Percentiles rank a stretch among this genome's conserved stretches.
Conservation (phyloP, 495 filamentous ascomycete genomes). For the Tetracladium setigerum region DNA sequence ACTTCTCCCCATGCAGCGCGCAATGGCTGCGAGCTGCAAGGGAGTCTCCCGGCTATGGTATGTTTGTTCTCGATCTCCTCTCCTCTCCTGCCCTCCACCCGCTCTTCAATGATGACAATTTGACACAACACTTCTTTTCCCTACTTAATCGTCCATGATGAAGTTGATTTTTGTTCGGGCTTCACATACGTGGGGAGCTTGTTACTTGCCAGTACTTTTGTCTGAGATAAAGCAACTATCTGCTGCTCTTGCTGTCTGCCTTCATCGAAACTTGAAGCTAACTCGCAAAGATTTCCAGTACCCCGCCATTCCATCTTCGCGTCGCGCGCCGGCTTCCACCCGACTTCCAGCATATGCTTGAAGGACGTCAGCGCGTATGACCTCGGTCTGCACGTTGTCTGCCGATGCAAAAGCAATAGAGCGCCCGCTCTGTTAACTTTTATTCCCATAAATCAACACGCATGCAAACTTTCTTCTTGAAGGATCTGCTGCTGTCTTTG, state of each 20-base stretch:
- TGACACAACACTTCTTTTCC: conserved; percentile 78
- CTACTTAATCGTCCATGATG: conserved; percentile 90
- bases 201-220: conserved; percentile 98
- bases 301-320: background rate
- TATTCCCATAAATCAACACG: no score
- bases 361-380: no score
- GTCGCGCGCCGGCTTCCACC: no score
- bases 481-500: no score
- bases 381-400: no score
- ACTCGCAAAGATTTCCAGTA: background rate
- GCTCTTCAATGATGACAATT: conserved; percentile 74
- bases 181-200: conserved; percentile 59
- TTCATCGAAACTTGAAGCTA: background rate
- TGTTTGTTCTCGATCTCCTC: background rate
- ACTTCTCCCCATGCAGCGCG: no score
- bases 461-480: no score
- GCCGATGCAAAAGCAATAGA: no score
- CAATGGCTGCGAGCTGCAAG: no score
- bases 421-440: no score
- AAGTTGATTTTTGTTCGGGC: conserved; percentile 61
- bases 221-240: conserved; percentile 50
- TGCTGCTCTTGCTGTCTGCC: background rate
- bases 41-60: no score
- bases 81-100: conserved; percentile 17
- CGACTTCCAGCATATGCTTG: no score